phyloP scores from a whole-genome alignment of 148 eudicot species.

The Rhododendron simsii region DNA sequence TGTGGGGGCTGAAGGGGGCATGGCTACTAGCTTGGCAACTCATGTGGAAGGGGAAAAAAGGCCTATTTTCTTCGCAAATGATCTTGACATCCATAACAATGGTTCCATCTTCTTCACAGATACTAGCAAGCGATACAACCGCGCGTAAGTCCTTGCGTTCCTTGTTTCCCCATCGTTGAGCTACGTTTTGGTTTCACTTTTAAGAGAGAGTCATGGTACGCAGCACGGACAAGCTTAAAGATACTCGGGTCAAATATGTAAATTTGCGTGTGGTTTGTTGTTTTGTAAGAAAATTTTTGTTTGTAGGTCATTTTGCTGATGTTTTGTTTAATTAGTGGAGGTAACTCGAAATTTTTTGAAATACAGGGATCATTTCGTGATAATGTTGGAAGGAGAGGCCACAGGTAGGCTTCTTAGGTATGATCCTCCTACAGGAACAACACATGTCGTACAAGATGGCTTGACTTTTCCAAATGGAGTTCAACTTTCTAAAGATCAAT shows the following conservation, averaged over 20 bases:
- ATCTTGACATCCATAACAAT: slow-evolving; percentile 80
- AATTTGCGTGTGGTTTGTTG: background rate
- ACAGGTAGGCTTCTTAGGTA: slow-evolving; percentile 86
- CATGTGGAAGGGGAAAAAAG: slow-evolving; percentile 52
- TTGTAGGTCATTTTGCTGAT: background rate
- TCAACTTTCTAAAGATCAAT: slow-evolving; percentile 72
- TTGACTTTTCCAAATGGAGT: slow-evolving; percentile 93
- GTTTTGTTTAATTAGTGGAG: background rate
- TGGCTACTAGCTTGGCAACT: slow-evolving; percentile 61
- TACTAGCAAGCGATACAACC: slow-evolving; percentile 72
- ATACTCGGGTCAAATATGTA: background rate
- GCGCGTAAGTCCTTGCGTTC: slow-evolving; percentile 61
- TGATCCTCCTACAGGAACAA: slow-evolving; percentile 66
- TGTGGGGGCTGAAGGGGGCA: slow-evolving; percentile 81
- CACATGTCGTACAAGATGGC: slow-evolving; percentile 70
- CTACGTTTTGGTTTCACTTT: background rate
- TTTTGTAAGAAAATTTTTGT: background rate
- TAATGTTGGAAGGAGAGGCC: slow-evolving; percentile 83
- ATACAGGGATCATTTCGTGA: slow-evolving; percentile 69
- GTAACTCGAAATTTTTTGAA: background rate
- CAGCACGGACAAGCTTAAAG: background rate
- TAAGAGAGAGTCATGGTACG: background rate
- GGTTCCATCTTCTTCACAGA: slow-evolving; percentile 97
- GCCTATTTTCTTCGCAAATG: slow-evolving; percentile 84
- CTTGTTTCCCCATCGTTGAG: background rate